Conservation (phyloP, 2,329 filamentous ascomycete genomes). For the Chaetomiaceae sp. region DNA sequence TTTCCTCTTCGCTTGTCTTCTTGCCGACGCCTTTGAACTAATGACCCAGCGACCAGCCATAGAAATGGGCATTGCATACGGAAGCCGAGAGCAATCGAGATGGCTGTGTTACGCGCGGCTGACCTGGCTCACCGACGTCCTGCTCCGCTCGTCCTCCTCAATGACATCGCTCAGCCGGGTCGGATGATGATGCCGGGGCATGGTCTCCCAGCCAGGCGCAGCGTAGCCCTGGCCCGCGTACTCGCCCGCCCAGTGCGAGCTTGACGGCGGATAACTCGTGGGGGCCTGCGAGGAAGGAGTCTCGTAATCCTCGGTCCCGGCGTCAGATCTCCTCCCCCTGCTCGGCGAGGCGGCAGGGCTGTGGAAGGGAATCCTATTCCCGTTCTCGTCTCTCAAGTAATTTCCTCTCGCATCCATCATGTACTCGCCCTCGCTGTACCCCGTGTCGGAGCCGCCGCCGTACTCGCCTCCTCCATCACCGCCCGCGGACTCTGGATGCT, state of each 20-base stretch:
- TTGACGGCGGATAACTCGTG: slow-evolving; percentile 35
- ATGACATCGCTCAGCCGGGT: slow-evolving; percentile 85
- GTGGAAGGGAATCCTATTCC: slow-evolving; percentile 53
- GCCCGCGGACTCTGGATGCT: slow-evolving; percentile 38
- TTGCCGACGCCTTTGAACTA: too few relatives aligned
- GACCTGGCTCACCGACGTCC: slow-evolving; percentile 64
- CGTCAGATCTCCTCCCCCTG: slow-evolving; percentile 46
- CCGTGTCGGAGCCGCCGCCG: slow-evolving; percentile 53
- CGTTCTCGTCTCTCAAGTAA: slow-evolving; percentile 57
- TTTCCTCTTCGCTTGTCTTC: background rate
- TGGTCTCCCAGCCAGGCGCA: slow-evolving; percentile 68
- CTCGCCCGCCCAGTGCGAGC: slow-evolving; percentile 48
- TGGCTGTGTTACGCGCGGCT: slow-evolving; percentile 41
- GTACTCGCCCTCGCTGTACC: slow-evolving; percentile 69
- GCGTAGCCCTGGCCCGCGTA: slow-evolving; percentile 65
- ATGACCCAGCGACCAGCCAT: too few relatives aligned
- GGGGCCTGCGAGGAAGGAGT: slow-evolving; percentile 43
- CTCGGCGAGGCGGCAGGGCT: slow-evolving; percentile 38
- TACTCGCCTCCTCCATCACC: slow-evolving; percentile 48
- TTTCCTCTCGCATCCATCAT: slow-evolving; percentile 58
- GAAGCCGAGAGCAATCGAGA: background rate
- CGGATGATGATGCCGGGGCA: slow-evolving; percentile 79
- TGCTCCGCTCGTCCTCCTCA: slow-evolving; percentile 75
- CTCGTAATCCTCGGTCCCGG: slow-evolving; percentile 54
- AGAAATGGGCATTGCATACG: too few relatives aligned